These are phyloP conservation scores for Quercus variabilis DNA, from an alignment of 306 rosid genomes.

Conservation along the genomic window DNA sequence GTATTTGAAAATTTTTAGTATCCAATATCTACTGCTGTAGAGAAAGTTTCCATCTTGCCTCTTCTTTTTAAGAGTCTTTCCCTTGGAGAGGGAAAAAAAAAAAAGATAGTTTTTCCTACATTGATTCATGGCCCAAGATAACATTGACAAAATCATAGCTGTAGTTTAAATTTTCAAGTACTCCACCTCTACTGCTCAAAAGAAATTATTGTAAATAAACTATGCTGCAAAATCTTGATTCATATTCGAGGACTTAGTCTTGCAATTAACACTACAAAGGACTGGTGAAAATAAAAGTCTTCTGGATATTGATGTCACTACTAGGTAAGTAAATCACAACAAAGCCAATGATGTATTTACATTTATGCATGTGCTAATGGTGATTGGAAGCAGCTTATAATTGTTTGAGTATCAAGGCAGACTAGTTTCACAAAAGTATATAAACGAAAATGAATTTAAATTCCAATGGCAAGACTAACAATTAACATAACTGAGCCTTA, in stretches of 20 bases:
- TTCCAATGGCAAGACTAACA: constrained; percentile 2
- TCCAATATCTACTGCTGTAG: background rate
- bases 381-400: background rate
- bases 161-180: background rate
- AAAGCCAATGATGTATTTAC: background rate
- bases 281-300: background rate
- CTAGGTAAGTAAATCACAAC: background rate
- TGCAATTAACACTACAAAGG: background rate
- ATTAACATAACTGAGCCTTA: background rate
- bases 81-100: no score
- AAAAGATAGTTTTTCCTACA: background rate
- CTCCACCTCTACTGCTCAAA: background rate
- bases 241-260: background rate
- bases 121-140: background rate
- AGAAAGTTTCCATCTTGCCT: background rate
- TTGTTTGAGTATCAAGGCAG: background rate
- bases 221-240: background rate
- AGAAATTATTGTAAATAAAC: background rate
- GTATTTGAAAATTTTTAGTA: background rate
- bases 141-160: background rate
- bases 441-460: background rate
- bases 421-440: background rate
- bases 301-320: background rate
- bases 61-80: background rate
- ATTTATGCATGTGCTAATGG: background rate